Evolutionary conservation across 495 filamentous ascomycete genomes (phyloP).

Genomic region (Alectoria sarmentosa): DNA sequence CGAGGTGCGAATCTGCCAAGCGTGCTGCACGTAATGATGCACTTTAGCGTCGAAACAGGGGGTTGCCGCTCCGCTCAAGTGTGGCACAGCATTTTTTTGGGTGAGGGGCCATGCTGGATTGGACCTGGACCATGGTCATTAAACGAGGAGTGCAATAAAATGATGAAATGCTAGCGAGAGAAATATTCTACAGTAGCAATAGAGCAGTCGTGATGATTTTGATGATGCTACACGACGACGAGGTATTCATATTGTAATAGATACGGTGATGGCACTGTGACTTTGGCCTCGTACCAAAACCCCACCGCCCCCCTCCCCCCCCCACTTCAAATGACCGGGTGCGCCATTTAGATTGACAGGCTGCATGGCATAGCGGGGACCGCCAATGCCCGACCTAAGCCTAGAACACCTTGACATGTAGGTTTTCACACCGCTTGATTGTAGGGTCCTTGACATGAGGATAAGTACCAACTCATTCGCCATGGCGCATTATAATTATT

Average conservation of each 20-base stretch:
- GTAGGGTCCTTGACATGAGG: neutral
- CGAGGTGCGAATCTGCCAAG: conserved; percentile 11
- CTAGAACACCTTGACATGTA: conserved; percentile 7
- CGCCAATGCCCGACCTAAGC: conserved; percentile 5
- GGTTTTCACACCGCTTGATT: conserved; percentile 15
- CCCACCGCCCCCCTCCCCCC: neutral
- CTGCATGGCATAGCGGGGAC: conserved; percentile 3
- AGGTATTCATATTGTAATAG: neutral
- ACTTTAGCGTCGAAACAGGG: conserved; percentile 14
- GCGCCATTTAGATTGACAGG: conserved; percentile 9
- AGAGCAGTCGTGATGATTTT: too few species aligned
- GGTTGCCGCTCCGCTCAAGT: conserved; percentile 6
- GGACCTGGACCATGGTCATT: too few species aligned
- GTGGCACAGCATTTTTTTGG: conserved; percentile 12
- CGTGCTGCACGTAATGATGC: conserved; percentile 16
- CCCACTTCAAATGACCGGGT: neutral
- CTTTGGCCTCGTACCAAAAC: neutral
- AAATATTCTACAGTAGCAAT: too few species aligned
- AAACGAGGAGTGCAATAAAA: neutral
- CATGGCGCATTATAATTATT: neutral
- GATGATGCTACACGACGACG: too few species aligned
- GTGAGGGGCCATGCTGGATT: neutral
- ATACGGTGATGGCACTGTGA: neutral
- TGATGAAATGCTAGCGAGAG: too few species aligned
- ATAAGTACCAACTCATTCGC: neutral